Base-by-base conservation (phyloP, 768 basidiomycete genomes). In the Mycena latifolia region DNA sequence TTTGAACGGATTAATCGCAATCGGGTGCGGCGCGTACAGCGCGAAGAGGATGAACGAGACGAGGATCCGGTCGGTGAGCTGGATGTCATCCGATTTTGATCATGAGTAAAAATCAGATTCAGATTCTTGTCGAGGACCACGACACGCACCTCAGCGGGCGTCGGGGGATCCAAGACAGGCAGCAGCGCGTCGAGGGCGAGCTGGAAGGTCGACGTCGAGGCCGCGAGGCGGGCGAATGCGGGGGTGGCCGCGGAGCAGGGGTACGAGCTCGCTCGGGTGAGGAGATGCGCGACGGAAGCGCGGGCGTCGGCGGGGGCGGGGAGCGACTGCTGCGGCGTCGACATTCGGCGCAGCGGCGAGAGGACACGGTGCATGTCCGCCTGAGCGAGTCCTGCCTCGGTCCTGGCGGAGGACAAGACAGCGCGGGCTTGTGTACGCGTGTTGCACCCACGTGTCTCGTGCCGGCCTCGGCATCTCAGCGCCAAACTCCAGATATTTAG, bases 161-260 rank as follows among this genome's bases (percentile, higher is more conserved):
- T 80, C 76, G 72, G 83, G 14, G 81, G 77, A 73, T 86, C 90
- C 72, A 93, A 85, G 71, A 92, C 80, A 17, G 92, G 92, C 76
- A 94, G 81, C 74, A 94, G 80, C 81, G 89, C 90, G 81, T 94
- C 92, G 71, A 94, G 86, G 73, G 92, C 92, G 77, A 93, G 86
- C 83, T 93, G 92, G 78, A 94, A 94, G 68, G 92, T 87, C 78
- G 90, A 85, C 55, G 86, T 88, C 24, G 89, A 89, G 75, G 90
- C 91, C 24, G 93, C 90, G 63, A 92, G 86, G 76, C 92, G 90
- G 37, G 83, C 79, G 76, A 92, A 94, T 0, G 91, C 89, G 72
- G 90, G 87, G 46, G 90, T 89, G 9, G 89, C 92, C 18, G 90
- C 89, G 58, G 91, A 92, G 78, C 92, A 94, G 45, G 92, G 91